A percentile compares a stretch with the other conserved stretches of the same genome.
Evolutionary conservation across 2,329 filamentous ascomycete species (phyloP).

Genomic region (Colletotrichum destructivum): DNA sequence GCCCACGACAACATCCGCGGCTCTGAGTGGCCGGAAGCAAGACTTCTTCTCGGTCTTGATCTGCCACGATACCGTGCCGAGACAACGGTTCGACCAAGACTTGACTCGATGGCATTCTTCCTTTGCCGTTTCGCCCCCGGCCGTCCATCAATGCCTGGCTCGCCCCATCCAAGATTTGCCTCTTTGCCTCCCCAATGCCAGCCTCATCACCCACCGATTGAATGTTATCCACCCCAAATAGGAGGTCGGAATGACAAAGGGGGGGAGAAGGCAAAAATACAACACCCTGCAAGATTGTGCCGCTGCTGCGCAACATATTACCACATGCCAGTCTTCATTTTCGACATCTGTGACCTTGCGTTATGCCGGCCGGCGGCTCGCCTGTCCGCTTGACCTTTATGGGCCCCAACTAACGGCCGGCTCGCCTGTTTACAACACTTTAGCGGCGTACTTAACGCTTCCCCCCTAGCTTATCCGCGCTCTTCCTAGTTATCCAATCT

Average conservation of each 20-base stretch:
- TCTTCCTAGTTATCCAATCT: slow-evolving; percentile 34
- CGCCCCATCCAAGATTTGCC: slow-evolving; percentile 16
- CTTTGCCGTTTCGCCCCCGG: slow-evolving; percentile 23
- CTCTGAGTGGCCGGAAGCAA: slow-evolving; percentile 26
- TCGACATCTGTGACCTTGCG: slow-evolving; percentile 32
- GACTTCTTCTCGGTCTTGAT: slow-evolving; percentile 21
- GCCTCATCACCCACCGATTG: not conserved
- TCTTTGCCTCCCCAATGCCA: slow-evolving; percentile 16
- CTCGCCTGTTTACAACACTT: slow-evolving; percentile 6
- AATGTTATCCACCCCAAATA: slow-evolving; percentile 18
- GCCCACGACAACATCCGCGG: slow-evolving; percentile 12
- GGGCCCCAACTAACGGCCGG: not conserved
- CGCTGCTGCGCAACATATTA: slow-evolving; percentile 18
- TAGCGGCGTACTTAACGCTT: slow-evolving; percentile 24
- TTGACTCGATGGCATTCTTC: slow-evolving; percentile 36
- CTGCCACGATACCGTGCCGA: slow-evolving; percentile 35
- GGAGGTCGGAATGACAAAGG: slow-evolving; percentile 28
- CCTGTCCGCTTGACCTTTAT: too few relatives aligned
- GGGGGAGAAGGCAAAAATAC: not conserved
- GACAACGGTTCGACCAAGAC: slow-evolving; percentile 19
- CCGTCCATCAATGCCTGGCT: slow-evolving; percentile 11
- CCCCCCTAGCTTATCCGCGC: slow-evolving; percentile 25
- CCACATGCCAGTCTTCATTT: slow-evolving; percentile 36
- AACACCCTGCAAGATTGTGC: slow-evolving; percentile 16
- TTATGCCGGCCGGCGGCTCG: slow-evolving; percentile 2